These are phyloP conservation scores for Wickerhamia fluorescens DNA, from an alignment of 805 yeast genomes.

Conservation along the genomic window DNA sequence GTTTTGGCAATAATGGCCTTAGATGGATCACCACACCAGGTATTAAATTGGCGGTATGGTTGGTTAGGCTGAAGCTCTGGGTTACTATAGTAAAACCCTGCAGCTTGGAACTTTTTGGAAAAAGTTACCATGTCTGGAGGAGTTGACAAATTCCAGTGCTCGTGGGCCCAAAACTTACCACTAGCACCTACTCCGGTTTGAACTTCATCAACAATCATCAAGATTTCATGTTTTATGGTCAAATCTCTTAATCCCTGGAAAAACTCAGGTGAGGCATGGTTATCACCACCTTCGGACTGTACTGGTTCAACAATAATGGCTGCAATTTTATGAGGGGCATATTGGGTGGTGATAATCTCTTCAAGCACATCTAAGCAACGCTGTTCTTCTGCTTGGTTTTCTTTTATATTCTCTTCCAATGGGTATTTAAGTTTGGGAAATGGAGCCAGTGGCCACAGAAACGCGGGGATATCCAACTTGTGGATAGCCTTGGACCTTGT, in stretches of 20 bases:
- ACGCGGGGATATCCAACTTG: conserved; percentile 54
- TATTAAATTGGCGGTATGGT: conserved; percentile 67
- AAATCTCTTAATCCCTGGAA: conserved; percentile 58
- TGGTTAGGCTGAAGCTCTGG: conserved; percentile 50
- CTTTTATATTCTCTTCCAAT: conserved; percentile 25
- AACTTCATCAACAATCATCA: conserved; percentile 65
- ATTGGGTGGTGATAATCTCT: conserved; percentile 20
- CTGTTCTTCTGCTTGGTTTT: conserved; percentile 42
- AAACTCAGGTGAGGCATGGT: conserved; percentile 56
- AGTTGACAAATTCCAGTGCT: conserved; percentile 54
- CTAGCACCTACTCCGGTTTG: conserved; percentile 73
- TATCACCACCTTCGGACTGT: conserved; percentile 74
- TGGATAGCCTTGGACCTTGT: conserved; percentile 53
- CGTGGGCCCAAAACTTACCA: conserved; percentile 70
- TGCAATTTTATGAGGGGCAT: conserved; percentile 40
- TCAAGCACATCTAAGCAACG: conserved; percentile 42
- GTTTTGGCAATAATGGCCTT: conserved; percentile 58
- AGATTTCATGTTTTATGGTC: conserved; percentile 48
- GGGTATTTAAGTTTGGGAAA: conserved; percentile 39
- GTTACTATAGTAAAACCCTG: conserved; percentile 62
- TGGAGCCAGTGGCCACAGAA: conserved; percentile 51
- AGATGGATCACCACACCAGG: conserved; percentile 76
- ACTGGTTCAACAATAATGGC: conserved; percentile 54
- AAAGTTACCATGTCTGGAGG: conserved; percentile 67
- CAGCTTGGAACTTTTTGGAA: conserved; percentile 67